Conservation (phyloP, 192 early-diverging fungal genomes). For the Gamsiella multidivaricata region DNA sequence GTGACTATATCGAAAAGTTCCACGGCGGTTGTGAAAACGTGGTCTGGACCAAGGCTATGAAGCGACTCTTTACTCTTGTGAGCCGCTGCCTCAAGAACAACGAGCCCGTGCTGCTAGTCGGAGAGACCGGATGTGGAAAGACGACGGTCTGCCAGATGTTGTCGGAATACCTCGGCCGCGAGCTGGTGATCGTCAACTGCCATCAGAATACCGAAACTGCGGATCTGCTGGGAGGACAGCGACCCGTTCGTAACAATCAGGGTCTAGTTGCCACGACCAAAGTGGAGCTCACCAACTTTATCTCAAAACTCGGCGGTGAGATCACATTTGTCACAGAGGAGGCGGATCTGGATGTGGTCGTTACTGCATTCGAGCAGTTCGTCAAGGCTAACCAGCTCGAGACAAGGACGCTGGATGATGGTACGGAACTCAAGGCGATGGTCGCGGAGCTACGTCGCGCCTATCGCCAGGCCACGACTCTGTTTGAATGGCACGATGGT, state of each 20-base stretch:
- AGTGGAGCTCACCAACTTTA: constrained; percentile 47
- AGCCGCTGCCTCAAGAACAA: constrained; percentile 79
- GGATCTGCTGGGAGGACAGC: constrained; percentile 93
- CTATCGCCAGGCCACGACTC: constrained; percentile 60
- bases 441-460: constrained; percentile 31
- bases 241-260: constrained; percentile 86
- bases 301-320: constrained; percentile 20
- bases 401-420: constrained; percentile 27
- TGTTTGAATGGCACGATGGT: constrained; percentile 98
- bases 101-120: constrained; percentile 95
- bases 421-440: constrained; percentile 23
- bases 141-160: constrained; percentile 98
- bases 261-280: constrained; percentile 63
- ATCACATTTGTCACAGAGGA: constrained; percentile 29
- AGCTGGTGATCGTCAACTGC: constrained; percentile 92
- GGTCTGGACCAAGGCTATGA: constrained; percentile 97
- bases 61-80: constrained; percentile 87
- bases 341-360: constrained; percentile 39
- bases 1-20: constrained; percentile 65
- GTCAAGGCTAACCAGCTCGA: constrained; percentile 36
- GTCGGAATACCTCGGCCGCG: constrained; percentile 67
- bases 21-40: constrained; percentile 58
- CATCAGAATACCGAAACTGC: constrained; percentile 96
- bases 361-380: constrained; percentile 42
- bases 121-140: constrained; percentile 99